A percentile compares a stretch with the other conserved stretches of the same genome.
These are phyloP conservation scores for Penicillium bovifimosum DNA, from an alignment of 495 filamentous ascomycete species.

Conservation along the genomic window DNA sequence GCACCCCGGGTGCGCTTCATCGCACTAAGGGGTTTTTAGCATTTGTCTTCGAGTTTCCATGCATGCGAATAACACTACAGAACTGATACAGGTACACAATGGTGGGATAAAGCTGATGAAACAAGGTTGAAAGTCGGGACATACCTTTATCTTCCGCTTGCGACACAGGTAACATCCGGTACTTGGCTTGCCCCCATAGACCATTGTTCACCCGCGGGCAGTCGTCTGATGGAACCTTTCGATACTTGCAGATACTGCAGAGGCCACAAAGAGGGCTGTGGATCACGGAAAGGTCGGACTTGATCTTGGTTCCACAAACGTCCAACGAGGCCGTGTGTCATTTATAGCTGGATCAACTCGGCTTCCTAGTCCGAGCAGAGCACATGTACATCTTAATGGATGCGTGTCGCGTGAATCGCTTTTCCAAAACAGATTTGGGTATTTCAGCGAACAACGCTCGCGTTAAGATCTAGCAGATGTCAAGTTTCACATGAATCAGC, in stretches of 20 bases:
- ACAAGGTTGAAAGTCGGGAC: constrained; percentile 8
- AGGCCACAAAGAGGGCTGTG: not conserved
- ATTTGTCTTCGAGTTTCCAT: not conserved
- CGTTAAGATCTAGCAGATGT: not conserved
- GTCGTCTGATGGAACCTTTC: not conserved
- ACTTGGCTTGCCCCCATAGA: constrained; percentile 43
- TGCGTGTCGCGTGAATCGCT: not conserved
- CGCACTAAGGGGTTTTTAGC: constrained; percentile 32
- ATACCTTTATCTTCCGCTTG: constrained; percentile 46
- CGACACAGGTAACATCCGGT: constrained; percentile 45
- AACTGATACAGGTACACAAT: constrained; percentile 1
- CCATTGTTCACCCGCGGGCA: constrained; percentile 28
- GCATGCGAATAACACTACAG: not conserved
- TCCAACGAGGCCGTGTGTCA: constrained; percentile 5
- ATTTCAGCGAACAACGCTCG: not conserved
- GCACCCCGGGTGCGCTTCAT: constrained; percentile 40
- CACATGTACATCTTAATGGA: constrained; percentile 10
- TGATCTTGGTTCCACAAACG: constrained; percentile 15
- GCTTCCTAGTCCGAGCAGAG: constrained; percentile 12
- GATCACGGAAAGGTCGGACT: constrained; percentile 2
- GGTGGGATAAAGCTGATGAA: not conserved
- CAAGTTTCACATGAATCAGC: not conserved
- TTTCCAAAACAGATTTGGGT: not conserved
- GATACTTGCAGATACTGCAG: not conserved
- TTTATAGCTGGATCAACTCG: constrained; percentile 16